phyloP scores from a whole-genome alignment of 2,329 filamentous ascomycete genomes.

The Amesomyces nigricolor region DNA sequence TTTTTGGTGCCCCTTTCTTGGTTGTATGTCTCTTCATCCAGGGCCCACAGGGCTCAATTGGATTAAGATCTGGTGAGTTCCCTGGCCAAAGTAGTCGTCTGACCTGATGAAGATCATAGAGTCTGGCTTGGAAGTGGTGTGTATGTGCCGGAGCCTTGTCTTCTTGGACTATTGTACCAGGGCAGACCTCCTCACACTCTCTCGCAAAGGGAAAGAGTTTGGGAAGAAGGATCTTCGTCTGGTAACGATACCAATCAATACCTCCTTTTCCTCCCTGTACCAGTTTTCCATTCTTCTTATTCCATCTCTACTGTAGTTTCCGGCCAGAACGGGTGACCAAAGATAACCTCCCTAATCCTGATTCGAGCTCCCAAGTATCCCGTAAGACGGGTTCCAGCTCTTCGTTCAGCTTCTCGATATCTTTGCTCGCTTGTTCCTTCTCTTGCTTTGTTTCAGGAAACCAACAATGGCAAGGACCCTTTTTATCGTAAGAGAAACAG shows the following conservation, averaged over 20 bases:
- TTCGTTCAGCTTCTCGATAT: not conserved
- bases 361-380: not conserved
- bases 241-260: not conserved
- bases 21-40: not conserved
- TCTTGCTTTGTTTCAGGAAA: not conserved
- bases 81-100: not conserved
- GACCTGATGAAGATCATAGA: not conserved
- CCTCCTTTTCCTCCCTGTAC: not conserved
- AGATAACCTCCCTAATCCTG: not conserved
- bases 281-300: not conserved
- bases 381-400: not conserved
- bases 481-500: not conserved
- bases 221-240: not conserved
- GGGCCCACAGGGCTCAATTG: not conserved
- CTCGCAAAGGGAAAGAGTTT: not conserved
- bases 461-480: not conserved
- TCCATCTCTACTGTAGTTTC: not conserved
- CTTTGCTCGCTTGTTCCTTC: not conserved
- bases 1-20: not conserved
- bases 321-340: not conserved
- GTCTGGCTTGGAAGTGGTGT: not conserved
- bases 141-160: not conserved
- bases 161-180: not conserved
- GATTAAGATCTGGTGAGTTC: not conserved
- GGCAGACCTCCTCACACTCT: not conserved